phyloP scores from a whole-genome alignment of 331 rosid species.

The Malus hybrid region DNA sequence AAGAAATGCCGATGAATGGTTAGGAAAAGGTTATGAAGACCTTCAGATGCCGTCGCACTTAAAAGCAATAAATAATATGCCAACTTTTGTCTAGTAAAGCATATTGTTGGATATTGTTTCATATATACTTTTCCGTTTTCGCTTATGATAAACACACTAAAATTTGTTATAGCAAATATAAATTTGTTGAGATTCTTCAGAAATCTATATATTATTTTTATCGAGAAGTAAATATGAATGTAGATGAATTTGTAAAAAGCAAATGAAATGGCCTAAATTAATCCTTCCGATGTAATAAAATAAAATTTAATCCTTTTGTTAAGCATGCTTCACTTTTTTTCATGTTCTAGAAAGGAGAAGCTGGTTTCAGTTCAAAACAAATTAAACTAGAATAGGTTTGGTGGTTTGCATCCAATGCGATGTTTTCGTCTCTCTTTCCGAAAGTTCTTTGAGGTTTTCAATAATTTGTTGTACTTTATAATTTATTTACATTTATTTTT shows the following conservation, averaged over 20 bases:
- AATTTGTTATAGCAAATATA: no score
- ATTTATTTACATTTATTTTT: no score
- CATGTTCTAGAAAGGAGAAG: no score
- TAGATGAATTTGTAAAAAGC: neutral
- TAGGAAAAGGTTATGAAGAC: neutral
- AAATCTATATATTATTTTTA: no score
- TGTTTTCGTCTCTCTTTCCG: no score
- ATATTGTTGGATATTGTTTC: neutral
- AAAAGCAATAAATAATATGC: neutral
- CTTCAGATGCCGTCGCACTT: neutral
- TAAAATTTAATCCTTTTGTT: no score
- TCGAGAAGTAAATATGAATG: neutral
- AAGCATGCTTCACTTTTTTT: no score
- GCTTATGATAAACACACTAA: neutral
- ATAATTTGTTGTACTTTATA: no score
- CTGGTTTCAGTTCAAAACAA: no score
- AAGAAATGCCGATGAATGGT: neutral
- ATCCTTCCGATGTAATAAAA: neutral
- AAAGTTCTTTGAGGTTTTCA: no score
- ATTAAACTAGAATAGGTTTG: no score
- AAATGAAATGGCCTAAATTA: neutral
- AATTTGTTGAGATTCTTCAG: neutral
- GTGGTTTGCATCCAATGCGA: no score
- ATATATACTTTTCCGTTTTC: neutral
- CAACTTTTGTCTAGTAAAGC: neutral